Conservation (phyloP, 192 early-diverging fungal genomes). For the Coemansia sp. region DNA sequence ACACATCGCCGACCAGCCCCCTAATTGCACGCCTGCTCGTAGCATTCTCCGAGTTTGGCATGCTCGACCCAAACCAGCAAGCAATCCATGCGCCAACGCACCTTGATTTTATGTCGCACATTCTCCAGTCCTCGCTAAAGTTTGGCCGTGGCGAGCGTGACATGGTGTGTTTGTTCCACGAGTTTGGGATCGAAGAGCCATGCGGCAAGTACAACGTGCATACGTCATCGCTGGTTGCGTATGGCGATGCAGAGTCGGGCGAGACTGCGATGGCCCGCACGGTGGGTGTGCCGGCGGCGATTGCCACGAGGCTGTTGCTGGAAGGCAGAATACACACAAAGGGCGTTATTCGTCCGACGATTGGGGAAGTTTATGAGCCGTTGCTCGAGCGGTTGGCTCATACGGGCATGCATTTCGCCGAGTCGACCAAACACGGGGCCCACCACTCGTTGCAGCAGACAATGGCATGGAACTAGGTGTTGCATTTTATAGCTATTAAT, state of each 20-base stretch:
- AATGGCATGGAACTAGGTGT: slow-evolving; percentile 36
- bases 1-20: slow-evolving; percentile 21
- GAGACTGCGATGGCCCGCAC: slow-evolving; percentile 83
- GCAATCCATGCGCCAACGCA: slow-evolving; percentile 51
- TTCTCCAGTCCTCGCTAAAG: slow-evolving; percentile 76
- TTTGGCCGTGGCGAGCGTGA: slow-evolving; percentile 82
- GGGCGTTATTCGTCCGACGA: slow-evolving; percentile 68
- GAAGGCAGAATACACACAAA: slow-evolving; percentile 53
- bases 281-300: slow-evolving; percentile 76
- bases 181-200: slow-evolving; percentile 79
- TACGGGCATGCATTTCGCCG: slow-evolving; percentile 66
- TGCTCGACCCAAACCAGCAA: background rate
- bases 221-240: slow-evolving; percentile 69
- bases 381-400: slow-evolving; percentile 64
- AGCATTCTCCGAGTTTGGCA: slow-evolving; percentile 61
- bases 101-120: slow-evolving; percentile 80
- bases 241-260: slow-evolving; percentile 57
- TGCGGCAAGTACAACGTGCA: slow-evolving; percentile 61
- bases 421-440: slow-evolving; percentile 35
- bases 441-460: slow-evolving; percentile 43
- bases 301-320: slow-evolving; percentile 70
- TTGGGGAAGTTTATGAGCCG: slow-evolving; percentile 69
- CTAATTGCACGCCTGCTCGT: slow-evolving; percentile 57
- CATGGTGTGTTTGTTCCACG: slow-evolving; percentile 92
- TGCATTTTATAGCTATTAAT: too few species aligned